phyloP scores from a whole-genome alignment of 2,329 filamentous ascomycete species.

The Neonectria ditissima region DNA sequence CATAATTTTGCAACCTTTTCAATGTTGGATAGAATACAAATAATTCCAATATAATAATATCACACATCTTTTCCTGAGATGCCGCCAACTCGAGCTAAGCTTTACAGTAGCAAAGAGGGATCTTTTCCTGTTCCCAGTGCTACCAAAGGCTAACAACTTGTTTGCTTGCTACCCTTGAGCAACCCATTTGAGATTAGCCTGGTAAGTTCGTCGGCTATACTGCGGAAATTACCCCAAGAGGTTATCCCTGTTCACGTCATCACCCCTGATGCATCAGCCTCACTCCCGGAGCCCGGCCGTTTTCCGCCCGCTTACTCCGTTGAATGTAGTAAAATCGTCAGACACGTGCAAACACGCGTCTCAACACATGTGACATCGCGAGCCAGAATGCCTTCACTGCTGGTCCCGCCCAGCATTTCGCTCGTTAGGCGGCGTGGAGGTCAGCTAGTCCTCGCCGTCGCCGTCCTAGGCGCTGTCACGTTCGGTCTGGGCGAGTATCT shows the following conservation, averaged over 20 bases:
- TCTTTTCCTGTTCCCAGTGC: too few relatives aligned
- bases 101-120: too few relatives aligned
- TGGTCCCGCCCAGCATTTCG: constrained; percentile 18
- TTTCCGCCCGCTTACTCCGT: background rate
- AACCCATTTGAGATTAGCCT: too few relatives aligned
- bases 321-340: background rate
- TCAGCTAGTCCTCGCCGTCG: constrained; percentile 18
- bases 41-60: too few relatives aligned
- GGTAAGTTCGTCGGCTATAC: background rate
- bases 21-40: too few relatives aligned
- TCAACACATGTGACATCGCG: background rate
- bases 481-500: constrained; percentile 28
- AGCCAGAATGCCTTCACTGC: constrained; percentile 7
- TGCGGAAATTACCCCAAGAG: background rate
- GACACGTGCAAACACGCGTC: background rate
- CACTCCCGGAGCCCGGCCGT: background rate
- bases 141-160: too few relatives aligned
- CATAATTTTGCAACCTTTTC: too few relatives aligned
- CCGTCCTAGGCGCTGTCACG: constrained; percentile 14
- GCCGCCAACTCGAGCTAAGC: too few relatives aligned
- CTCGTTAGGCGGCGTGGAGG: constrained; percentile 9
- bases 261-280: background rate
- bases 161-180: too few relatives aligned
- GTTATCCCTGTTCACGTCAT: background rate
- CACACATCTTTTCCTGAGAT: too few relatives aligned